Evolutionary conservation across 2,329 filamentous ascomycete species (phyloP), one percentile per base, ranked within the genome.

Genomic region (Laburnicola sp.): DNA sequence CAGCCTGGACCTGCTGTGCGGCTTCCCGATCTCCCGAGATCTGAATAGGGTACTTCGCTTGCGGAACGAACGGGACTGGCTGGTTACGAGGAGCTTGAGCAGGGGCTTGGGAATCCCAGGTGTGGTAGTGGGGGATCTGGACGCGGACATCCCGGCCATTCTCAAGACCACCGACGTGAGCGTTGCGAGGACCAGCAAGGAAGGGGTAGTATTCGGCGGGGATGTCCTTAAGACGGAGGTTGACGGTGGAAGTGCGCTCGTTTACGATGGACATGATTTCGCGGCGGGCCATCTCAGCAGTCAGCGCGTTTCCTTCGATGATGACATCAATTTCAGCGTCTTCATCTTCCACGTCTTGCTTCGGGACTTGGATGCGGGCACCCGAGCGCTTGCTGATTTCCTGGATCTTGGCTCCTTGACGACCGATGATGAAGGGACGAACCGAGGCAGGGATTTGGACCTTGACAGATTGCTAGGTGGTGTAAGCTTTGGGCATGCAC

Each of bases 141-240:
- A 99, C 81, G 69, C 89, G 87, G 31, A 96, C 80, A 55, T 90
- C 89, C 56, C 87, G 87, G 55, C 83, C 83, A 53, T 85, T 77
- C 73, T 93, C 88, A 45, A 96, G 79, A 32, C 82, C 81, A 58
- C 83, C 80, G 48, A 90, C 76, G 44, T 84, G 78, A 40, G 82
- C 78, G 69, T 91, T 89, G 70, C 88, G 83, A 7, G 87, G 84
- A 42, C 91, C 91, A 23, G 91, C 87, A 72, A 99, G 87, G 78
- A 99, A 99, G 45, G 93, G 93, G 75, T 94, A 99, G 74, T 94
- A 95, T 70, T 96, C 91, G 25, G 91, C 84, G 6, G 94, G 92
- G 53, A 99, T 87, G 42, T 86, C 86, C 73, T 87, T 90, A 59
- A 99, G 75, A 63, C 89, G 90, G 50, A 91, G 82, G 75, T 84